Percentiles rank a stretch among this genome's conserved stretches.
These are phyloP conservation scores for Rhododendron molle DNA, from an alignment of 148 eudicot genomes.

Conservation along the genomic window DNA sequence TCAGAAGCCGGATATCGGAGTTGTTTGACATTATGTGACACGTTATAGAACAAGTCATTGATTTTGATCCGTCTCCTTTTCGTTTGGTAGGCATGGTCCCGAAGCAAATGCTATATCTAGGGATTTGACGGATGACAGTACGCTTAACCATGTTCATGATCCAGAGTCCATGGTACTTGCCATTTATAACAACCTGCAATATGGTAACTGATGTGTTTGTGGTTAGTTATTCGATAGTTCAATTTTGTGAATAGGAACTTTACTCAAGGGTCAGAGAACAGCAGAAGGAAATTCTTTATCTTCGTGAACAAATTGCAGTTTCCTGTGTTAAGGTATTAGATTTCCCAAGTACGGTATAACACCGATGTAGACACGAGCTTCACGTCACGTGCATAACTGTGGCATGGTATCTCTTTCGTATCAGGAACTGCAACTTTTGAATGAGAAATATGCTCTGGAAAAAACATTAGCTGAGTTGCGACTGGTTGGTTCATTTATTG, in stretches of 20 bases:
- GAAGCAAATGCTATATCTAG: constrained; percentile 39
- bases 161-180: constrained; percentile 48
- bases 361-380: neutral
- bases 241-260: constrained; percentile 49
- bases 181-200: neutral
- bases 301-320: constrained; percentile 58
- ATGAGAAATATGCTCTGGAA: constrained; percentile 75
- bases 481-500: constrained; percentile 51
- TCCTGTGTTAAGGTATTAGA: constrained; percentile 58
- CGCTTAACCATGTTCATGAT: constrained; percentile 28
- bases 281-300: constrained; percentile 54
- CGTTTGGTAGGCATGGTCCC: constrained; percentile 28
- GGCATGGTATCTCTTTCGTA: constrained; percentile 14
- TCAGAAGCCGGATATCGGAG: neutral
- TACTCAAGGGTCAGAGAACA: constrained; percentile 47
- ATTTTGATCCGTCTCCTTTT: constrained; percentile 5
- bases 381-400: constrained; percentile 8
- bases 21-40: neutral
- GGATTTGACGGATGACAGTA: constrained; percentile 37
- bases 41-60: neutral
- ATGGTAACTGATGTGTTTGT: neutral
- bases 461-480: constrained; percentile 71
- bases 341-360: constrained; percentile 6
- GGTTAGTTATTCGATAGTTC: constrained; percentile 5
- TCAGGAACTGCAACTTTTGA: constrained; percentile 78